Conservation (phyloP, 208 protist species). For the Trypanosoma boissoni region DNA sequence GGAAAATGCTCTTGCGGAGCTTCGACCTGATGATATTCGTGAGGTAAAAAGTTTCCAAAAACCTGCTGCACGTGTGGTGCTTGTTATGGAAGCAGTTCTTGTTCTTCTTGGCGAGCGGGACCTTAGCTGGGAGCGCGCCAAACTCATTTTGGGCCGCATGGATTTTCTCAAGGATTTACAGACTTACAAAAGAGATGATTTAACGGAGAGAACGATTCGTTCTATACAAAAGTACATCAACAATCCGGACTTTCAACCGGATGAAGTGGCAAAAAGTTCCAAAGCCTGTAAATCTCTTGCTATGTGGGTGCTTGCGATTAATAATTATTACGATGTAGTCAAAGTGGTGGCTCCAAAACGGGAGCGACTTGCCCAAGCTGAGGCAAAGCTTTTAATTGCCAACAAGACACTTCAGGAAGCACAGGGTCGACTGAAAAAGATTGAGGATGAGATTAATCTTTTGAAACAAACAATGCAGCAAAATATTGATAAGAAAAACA, state of each 20-base stretch:
- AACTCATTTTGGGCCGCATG: constrained; percentile 91
- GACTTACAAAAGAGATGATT: constrained; percentile 92
- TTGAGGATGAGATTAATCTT: constrained; percentile 80
- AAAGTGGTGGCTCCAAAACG: constrained; percentile 90
- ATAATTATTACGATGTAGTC: constrained; percentile 93
- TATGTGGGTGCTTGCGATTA: constrained; percentile 94
- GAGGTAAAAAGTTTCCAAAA: constrained; percentile 93
- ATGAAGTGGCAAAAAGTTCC: constrained; percentile 92
- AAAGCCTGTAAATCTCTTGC: constrained; percentile 93
- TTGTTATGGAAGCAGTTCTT: constrained; percentile 93
- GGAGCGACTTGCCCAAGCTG: constrained; percentile 69
- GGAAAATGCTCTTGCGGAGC: constrained; percentile 90
- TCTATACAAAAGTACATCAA: constrained; percentile 93
- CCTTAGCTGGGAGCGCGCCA: constrained; percentile 91
- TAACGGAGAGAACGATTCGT: constrained; percentile 82
- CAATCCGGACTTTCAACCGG: constrained; percentile 93
- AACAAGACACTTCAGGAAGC: constrained; percentile 67
- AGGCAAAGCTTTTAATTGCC: constrained; percentile 80
- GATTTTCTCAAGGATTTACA: constrained; percentile 93
- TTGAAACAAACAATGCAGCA: constrained; percentile 84
- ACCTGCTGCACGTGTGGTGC: constrained; percentile 88
- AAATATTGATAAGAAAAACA: constrained; percentile 87
- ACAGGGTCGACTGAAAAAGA: constrained; percentile 60
- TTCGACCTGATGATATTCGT: constrained; percentile 92
- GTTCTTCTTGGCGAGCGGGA: constrained; percentile 91